Conservation (phyloP, 1,139 yeast genomes). For the Wickerhamomyces sp. region DNA sequence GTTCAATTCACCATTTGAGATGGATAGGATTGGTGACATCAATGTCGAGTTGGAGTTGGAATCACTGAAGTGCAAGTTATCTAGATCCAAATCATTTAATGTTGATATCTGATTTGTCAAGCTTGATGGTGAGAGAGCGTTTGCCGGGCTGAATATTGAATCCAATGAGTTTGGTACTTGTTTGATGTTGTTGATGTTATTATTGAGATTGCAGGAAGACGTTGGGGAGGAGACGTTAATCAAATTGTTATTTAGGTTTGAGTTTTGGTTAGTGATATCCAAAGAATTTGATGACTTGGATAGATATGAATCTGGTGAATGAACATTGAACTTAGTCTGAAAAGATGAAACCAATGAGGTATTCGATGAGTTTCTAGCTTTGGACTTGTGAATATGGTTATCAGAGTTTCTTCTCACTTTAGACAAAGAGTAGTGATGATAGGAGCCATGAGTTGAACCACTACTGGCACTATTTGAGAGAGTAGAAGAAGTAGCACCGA, state of each 20-base stretch:
- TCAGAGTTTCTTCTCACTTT: conserved; percentile 13
- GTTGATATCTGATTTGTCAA: no score
- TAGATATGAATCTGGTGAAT: conserved; percentile 6
- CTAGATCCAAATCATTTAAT: conserved; percentile 6
- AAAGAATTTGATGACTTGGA: conserved; percentile 1
- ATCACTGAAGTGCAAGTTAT: conserved; percentile 13
- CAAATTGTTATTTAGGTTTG: conserved; percentile 9
- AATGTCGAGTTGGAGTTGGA: conserved; percentile 13
- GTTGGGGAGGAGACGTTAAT: conserved; percentile 1
- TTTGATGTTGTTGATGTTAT: conserved; percentile 9
- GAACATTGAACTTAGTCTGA: conserved; percentile 11
- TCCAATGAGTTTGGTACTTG: conserved; percentile 7
- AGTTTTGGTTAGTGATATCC: not conserved
- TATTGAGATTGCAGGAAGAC: conserved; percentile 4
- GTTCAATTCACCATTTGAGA: conserved; percentile 7
- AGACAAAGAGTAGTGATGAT: conserved; percentile 8
- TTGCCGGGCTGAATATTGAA: conserved; percentile 5
- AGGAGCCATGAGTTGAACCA: not conserved
- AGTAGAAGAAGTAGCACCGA: not conserved
- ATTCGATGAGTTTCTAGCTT: not conserved
- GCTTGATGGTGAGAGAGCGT: no score
- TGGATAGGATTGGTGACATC: conserved; percentile 15
- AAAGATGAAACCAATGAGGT: conserved; percentile 10
- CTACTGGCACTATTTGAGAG: not conserved
- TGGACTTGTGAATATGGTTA: conserved; percentile 16